Percentiles rank a stretch among this genome's conserved stretches.
Conservation (phyloP, 148 eudicot genomes). For the Spergularia marina region DNA sequence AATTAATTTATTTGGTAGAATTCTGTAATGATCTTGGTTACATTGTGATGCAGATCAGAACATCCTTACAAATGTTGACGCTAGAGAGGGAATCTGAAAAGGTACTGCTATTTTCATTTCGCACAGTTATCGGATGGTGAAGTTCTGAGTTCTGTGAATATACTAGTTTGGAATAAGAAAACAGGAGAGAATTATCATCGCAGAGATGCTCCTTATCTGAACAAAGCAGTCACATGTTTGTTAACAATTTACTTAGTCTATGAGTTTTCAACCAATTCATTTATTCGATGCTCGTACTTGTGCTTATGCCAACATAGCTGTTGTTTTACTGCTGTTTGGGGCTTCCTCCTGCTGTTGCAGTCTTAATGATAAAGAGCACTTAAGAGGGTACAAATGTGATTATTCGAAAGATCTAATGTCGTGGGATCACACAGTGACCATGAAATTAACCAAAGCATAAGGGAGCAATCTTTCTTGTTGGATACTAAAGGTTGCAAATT, state of each 20-base stretch:
- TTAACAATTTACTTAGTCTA: neutral
- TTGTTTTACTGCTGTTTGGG: neutral
- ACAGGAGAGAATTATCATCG: no score
- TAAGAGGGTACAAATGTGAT: neutral
- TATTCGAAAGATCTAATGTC: neutral
- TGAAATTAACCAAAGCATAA: neutral
- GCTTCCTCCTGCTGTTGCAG: neutral
- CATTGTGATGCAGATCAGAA: constrained; percentile 57
- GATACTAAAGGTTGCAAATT: neutral
- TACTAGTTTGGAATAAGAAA: no score
- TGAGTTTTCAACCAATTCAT: neutral
- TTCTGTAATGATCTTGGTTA: neutral
- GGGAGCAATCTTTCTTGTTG: neutral
- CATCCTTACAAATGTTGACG: constrained; percentile 86
- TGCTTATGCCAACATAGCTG: neutral
- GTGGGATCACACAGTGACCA: neutral
- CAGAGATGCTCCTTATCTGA: no score
- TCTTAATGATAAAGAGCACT: neutral
- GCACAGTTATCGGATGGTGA: neutral
- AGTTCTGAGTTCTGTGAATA: no score
- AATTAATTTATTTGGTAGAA: neutral
- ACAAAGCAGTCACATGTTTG: no score
- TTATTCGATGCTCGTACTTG: neutral
- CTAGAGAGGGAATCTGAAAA: constrained; percentile 80
- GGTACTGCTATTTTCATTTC: constrained; percentile 38